Base-by-base conservation (phyloP, 495 filamentous ascomycete species). In the Hyaloscypha bicolor region DNA sequence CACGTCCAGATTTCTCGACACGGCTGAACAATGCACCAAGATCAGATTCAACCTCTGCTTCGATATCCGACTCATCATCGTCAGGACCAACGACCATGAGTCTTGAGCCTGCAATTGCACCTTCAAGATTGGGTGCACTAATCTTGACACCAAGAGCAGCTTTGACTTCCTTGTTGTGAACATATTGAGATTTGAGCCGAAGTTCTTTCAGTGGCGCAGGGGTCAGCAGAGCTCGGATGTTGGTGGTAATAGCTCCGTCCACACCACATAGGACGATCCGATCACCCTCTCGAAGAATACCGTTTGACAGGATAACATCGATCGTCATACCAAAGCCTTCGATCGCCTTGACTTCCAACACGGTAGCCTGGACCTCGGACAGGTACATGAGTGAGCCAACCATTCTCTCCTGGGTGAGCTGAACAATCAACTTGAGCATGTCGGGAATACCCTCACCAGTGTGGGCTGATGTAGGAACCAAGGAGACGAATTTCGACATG, bases 121-220 rank as follows among this genome's bases (percentile, higher is more conserved):
- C 87, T 77, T 99, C 96, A 22, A 99, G 90, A 66, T 94, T 93
- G 70, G 97, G 96, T 56, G 96, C 96, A 60, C 93, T 91, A 73
- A 99, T 97, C 85, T 99, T 99, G 73, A 99, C 94, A 89, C 96
- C 96, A 71, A 98, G 85, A 2, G 96, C 93, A 12, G 96, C 96
- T 83, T 98, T 99, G 77, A 97, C 94, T 79, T 97, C 93, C 82
- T 98, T 97, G 82, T 99, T 97, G 80, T 99, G 96, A 14, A 99
- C 94, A 70, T 99, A 99, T 66, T 87, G 83, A 6, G 93, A 96
- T 75, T 87, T 99, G 71, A 99, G 85, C 73, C 96, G 91, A 69
- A 99, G 79, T 78, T 99, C 96, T 78, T 92, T 97, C 73, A 99
- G 87, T 56, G 93, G 90, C 19, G 95, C 94, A 0, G 96, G 96